Evolutionary conservation across 2,329 filamentous ascomycete species (phyloP), one percentile per base, ranked within the genome.

Genomic region (Calonectria pseudoturangicola): DNA sequence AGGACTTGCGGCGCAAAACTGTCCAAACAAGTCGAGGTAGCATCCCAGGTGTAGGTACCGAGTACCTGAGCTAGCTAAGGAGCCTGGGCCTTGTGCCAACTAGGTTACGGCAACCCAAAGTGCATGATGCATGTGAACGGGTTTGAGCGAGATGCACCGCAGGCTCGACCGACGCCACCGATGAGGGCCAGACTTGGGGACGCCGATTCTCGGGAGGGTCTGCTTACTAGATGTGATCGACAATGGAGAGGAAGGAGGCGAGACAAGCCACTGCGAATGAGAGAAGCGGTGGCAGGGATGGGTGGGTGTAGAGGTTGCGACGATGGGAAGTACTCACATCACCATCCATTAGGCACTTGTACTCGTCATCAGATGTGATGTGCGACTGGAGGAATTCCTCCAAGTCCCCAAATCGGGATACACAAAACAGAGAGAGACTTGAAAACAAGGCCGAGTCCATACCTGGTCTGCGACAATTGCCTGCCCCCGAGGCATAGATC

Each of bases 121-220:
- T 74, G 68, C 68, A 72, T 74, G 43, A 72, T 72, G 73, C 73
- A 69, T 66, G 71, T 72, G 71, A 73, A 73, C 60, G 68, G 71
- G 67, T 71, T 74, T 73, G 71, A 74, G 60, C 60, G 65, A 72
- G 67, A 72, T 62, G 66, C 68, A 67, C 54, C 50, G 30, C 65
- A 60, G 58, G 56, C 68, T 64, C 45, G 50, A 45, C 58, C 36
- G 50, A 56, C 68, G 71, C 65, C 68, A 68, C 54, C 64, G 64
- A 71, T 71, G 68, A 66, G 54, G 41, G 36, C 68, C n/a, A 41
- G 68, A 48, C 30, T 58, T 64, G 68, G 45, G 15, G 30, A 68
- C 45, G 71, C 56, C 51, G 45, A 51, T 51, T 68, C 47, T 43
- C 63, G 60, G 56, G 58, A 48, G 64, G 48, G 10, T 16, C 21